Conservation (phyloP, 768 basidiomycete species). For the Sarcodon sp. region DNA sequence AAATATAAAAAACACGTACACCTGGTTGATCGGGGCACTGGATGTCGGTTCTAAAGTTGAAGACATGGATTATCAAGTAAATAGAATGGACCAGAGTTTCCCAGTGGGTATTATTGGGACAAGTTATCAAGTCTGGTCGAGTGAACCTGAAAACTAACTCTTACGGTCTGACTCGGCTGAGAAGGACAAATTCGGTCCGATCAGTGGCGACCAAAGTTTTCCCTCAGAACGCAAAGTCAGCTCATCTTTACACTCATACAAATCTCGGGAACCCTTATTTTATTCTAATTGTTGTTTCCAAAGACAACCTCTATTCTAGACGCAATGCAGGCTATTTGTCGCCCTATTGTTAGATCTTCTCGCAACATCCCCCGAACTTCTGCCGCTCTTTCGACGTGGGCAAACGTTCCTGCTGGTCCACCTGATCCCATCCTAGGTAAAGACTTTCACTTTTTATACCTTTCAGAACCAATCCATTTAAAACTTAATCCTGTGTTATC, state of each 20-base stretch:
- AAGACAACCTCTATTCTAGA: background rate
- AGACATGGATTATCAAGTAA: background rate
- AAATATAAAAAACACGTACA: background rate
- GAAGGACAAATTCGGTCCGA: too few relatives aligned
- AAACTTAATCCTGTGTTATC: constrained; percentile 3
- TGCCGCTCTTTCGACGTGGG: constrained; percentile 61
- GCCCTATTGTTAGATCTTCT: constrained; percentile 36
- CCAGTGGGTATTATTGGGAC: background rate
- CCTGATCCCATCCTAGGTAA: constrained; percentile 88
- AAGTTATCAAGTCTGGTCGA: background rate
- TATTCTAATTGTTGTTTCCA: constrained; percentile 13
- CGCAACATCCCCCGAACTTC: constrained; percentile 22
- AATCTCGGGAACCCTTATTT: constrained; percentile 12
- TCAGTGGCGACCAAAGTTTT: too few relatives aligned
- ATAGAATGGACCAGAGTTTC: background rate
- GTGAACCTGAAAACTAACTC: too few relatives aligned
- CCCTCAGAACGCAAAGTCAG: constrained; percentile 1
- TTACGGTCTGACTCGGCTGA: too few relatives aligned
- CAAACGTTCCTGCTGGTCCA: constrained; percentile 73
- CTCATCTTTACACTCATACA: constrained; percentile 3
- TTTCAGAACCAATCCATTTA: constrained; percentile 1
- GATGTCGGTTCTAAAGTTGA: background rate
- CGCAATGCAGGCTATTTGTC: constrained; percentile 27
- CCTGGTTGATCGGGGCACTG: background rate
- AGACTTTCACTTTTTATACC: constrained; percentile 9